phyloP scores from a whole-genome alignment of 1,284 basidiomycete species.

The Testicularia cyperi region DNA sequence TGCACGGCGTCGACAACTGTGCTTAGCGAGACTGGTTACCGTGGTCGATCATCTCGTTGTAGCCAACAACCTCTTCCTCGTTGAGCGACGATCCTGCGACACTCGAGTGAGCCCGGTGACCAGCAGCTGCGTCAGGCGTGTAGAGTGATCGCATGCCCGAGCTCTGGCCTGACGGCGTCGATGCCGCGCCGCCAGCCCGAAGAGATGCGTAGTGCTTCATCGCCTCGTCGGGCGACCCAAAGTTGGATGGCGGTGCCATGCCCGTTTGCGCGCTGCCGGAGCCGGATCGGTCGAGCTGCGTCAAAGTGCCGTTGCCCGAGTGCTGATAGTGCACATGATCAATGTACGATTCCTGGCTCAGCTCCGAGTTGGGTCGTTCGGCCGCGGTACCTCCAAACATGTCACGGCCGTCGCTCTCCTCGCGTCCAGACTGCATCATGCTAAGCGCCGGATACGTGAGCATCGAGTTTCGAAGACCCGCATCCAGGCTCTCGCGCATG shows the following conservation, averaged over 20 bases:
- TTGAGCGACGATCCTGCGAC: conserved; percentile 48
- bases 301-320: conserved; percentile 1
- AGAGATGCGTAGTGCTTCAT: conserved; percentile 53
- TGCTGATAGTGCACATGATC: conserved; percentile 37
- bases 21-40: conserved; percentile 36
- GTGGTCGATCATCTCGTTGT: conserved; percentile 54
- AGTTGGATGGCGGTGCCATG: conserved; percentile 48
- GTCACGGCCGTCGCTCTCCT: conserved; percentile 34
- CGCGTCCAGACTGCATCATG: conserved; percentile 39
- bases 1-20: no score
- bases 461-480: conserved; percentile 45
- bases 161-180: conserved; percentile 4
- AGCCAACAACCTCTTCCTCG: conserved; percentile 56
- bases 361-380: conserved; percentile 5
- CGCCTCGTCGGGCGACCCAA: conserved; percentile 50
- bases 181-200: conserved; percentile 19
- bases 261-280: conserved; percentile 30
- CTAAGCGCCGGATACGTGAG: conserved; percentile 45
- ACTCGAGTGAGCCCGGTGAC: conserved; percentile 33
- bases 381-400: conserved; percentile 28
- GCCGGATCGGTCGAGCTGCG: neutral
- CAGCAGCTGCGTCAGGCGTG: conserved; percentile 30
- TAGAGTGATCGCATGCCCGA: conserved; percentile 43
- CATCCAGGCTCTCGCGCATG: conserved; percentile 41
- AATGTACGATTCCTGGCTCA: conserved; percentile 32